Evolutionary conservation across 139 green algal genomes (phyloP).

Genomic region (Coelastrella sp.): DNA sequence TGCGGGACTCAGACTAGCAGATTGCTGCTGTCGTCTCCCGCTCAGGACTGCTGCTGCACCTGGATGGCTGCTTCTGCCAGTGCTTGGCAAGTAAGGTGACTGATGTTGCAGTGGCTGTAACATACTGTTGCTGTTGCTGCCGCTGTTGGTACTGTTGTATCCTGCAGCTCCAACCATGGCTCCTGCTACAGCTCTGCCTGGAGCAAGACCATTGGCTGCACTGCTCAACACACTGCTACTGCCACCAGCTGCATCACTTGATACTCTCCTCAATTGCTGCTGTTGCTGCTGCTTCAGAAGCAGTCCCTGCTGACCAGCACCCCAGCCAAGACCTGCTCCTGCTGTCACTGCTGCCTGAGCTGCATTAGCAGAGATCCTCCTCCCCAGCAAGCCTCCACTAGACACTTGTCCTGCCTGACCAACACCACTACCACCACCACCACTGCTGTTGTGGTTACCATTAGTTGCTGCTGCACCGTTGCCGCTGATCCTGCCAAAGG

Average conservation of each 20-base stretch:
- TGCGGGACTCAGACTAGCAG: not conserved
- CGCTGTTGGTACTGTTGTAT: constrained; percentile 19
- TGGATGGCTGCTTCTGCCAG: not conserved
- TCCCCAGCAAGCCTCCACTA: not conserved
- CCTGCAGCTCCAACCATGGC: not conserved
- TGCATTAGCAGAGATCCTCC: not conserved
- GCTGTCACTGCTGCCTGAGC: constrained; percentile 12
- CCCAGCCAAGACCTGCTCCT: constrained; percentile 8
- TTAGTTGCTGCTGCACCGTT: not conserved
- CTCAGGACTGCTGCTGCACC: not conserved
- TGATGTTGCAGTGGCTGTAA: not conserved
- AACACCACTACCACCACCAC: not conserved
- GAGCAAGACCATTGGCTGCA: not conserved
- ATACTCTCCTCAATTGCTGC: not conserved
- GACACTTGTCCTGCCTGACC: not conserved
- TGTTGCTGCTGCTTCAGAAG: not conserved
- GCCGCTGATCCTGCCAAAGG: not conserved
- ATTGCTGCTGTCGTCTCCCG: not conserved
- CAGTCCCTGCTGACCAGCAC: not conserved
- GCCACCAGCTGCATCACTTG: too few relatives aligned
- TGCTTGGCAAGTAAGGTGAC: not conserved
- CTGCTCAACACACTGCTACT: not conserved
- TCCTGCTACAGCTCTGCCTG: constrained; percentile 3
- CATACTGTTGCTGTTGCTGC: not conserved
- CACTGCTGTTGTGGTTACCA: not conserved